Evolutionary conservation across 2,329 filamentous ascomycete genomes (phyloP), one percentile per base, ranked within the genome.

Genomic region (Apiospora aurea): DNA sequence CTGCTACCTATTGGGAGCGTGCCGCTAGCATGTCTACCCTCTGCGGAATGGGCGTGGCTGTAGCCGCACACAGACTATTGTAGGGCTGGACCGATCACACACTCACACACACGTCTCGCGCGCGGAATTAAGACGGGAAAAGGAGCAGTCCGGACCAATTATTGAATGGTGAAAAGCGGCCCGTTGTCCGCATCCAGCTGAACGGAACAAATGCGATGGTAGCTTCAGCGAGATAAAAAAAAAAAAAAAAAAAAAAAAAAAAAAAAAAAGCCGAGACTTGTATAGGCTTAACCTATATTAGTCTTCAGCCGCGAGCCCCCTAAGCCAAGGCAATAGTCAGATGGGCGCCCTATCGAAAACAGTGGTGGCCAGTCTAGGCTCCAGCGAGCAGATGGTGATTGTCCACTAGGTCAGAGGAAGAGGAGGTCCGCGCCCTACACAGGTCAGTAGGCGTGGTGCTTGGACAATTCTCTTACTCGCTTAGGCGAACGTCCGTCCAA

Each of bases 151-250:
- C 26, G 29, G 34, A n/a, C 34, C 53, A 41, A 64, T 41, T 21
- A 64, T 34, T n/a, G 57, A n/a, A 13, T 41, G 13, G 5, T 38
- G 21, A 5, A 18, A 29, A 64, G 57, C 57, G 57, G 57, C 57
- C 57, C 57, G 34, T 64, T 64, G 34, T 64, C 57, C 57, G 57
- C 57, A 61, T 61, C 51, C 53, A 64, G 57, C 29, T 41, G 34
- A 29, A 2, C n/a, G 34, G 18, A 29, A 10, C 2, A n/a, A n/a
- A 41, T 61, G 18, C 18, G 10, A 34, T 38, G n/a, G 57, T n/a
- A 64, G 34, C 34, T 64, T 64, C 34, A 24, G 34, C 6, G 13
- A 41, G n/a, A 64, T 3, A 29, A 29, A 29, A 29, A 29, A 29
- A 41, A 64, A 57, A 41, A 64, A 1, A 29, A 29, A 29, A 29